Base-by-base conservation (phyloP, 148 eudicot genomes). In the Camellia sinensis region DNA sequence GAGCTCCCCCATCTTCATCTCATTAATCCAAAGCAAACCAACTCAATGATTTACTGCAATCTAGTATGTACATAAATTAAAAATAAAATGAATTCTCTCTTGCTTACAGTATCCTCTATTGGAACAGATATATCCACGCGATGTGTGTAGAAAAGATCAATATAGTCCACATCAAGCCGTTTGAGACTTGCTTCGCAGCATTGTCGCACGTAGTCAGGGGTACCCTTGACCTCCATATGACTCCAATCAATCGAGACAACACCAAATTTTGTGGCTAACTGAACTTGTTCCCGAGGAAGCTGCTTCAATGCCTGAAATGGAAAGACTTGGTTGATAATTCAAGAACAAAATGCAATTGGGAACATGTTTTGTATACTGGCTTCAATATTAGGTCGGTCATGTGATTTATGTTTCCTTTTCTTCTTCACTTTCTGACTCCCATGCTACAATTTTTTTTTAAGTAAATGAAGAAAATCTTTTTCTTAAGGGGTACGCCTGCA, bases 101-200 rank as follows among this genome's bases (percentile, higher is more conserved):
- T 61, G 66, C 85, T 76, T 75, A 89, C 89, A 14, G 89, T 89
- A 40, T 85, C 88, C 61, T 89, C 91, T 63, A 87, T 89, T 48
- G 88, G 88, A 48, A 87, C 88, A 18, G 85, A 79, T 6, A 76
- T 54, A 57, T 89, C 91, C 66, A 85, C 83, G 4, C 89, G 86
- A 65, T 89, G 91, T 81, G 72, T 86, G 48, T 78, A 89, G 73
- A 86, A 89, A 15, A 87, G 85, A 80, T 89, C 91, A 71, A 89
- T 89, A 61, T 79, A 89, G 6, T 81, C 87, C 37, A 89, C 82
- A 14, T 80, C 85, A 73, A 89, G 88, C 17, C 37, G 37, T 29
- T 29, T 29, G 37, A 29, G 37, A 29, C 37, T 29, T 29, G 37
- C 37, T 29, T 29, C 37, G 37, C 37, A 29, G 37, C 37, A 29